Evolutionary conservation across 78 protist species (phyloP).

Genomic region (slime mould (Dictyostelium discoideum)): DNA sequence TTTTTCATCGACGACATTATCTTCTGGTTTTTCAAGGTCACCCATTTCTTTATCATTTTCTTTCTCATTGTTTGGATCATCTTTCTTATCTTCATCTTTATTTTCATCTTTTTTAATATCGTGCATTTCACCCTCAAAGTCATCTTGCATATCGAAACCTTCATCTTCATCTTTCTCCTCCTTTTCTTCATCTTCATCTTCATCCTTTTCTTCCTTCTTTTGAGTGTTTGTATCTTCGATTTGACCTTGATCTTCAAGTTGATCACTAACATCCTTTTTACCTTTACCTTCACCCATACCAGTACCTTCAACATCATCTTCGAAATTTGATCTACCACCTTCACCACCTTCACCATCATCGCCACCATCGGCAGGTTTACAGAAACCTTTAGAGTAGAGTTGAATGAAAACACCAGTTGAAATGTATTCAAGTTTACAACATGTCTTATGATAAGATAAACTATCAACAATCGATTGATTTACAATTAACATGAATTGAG

Average conservation of each 20-base stretch:
- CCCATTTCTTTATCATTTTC: constrained; percentile 88
- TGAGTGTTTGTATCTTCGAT: constrained; percentile 37
- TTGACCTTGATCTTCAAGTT: constrained; percentile 73
- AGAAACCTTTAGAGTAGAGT: constrained; percentile 84
- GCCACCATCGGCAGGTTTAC: constrained; percentile 68
- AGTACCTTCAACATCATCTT: constrained; percentile 84
- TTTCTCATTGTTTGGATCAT: constrained; percentile 56
- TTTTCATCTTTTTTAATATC: constrained; percentile 88
- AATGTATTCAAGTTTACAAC: constrained; percentile 65
- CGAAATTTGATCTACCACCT: constrained; percentile 19
- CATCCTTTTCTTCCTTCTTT: constrained; percentile 52
- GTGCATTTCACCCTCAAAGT: constrained; percentile 92
- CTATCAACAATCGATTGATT: constrained; percentile 25
- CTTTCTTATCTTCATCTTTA: constrained; percentile 70
- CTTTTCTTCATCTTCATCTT: constrained; percentile 47
- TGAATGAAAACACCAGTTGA: constrained; percentile 55
- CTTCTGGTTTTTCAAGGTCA: constrained; percentile 79
- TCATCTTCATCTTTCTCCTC: constrained; percentile 72
- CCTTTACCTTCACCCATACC: constrained; percentile 95
- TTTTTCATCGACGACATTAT: constrained; percentile 89
- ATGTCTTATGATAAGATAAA: constrained; percentile 39
- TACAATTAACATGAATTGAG: constrained; percentile 32
- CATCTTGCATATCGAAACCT: constrained; percentile 91
- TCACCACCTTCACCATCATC: constrained; percentile 48
- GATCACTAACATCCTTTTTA: constrained; percentile 88